phyloP scores from a whole-genome alignment of 345 rosid species.

The Turritis glabra region DNA sequence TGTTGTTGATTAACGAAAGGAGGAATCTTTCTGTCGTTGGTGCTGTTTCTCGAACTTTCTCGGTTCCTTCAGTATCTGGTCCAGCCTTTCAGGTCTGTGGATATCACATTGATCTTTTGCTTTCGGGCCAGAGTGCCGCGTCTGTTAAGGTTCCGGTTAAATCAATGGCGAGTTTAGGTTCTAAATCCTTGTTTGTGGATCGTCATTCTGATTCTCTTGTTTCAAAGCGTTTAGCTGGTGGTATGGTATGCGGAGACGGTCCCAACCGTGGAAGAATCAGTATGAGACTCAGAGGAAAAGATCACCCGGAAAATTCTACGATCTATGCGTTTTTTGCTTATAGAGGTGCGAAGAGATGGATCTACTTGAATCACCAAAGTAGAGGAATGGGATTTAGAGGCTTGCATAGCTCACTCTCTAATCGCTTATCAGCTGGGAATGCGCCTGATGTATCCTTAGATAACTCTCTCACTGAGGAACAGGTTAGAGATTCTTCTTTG shows the following conservation, averaged over 20 bases:
- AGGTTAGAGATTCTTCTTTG: conserved; percentile 45
- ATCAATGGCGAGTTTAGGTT: conserved; percentile 59
- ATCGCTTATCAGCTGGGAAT: conserved; percentile 56
- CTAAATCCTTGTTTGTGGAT: conserved; percentile 46
- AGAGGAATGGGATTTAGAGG: conserved; percentile 51
- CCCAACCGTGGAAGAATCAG: conserved; percentile 49
- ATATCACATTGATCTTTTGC: conserved; percentile 70
- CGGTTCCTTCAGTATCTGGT: conserved; percentile 91
- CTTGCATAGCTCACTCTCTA: conserved; percentile 51
- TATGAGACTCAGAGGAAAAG: conserved; percentile 60
- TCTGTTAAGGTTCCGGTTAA: conserved; percentile 39
- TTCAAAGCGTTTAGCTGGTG: conserved; percentile 41
- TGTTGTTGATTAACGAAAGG: conserved; percentile 47
- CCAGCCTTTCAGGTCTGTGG: conserved; percentile 87
- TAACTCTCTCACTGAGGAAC: conserved; percentile 58
- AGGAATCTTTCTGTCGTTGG: conserved; percentile 81
- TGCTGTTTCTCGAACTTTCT: conserved; percentile 71
- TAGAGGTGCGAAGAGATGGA: conserved; percentile 57
- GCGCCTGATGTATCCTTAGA: conserved; percentile 74
- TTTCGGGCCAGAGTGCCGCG: conserved; percentile 44
- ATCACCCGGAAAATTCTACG: conserved; percentile 44
- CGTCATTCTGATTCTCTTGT: conserved; percentile 37
- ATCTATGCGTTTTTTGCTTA: conserved; percentile 54
- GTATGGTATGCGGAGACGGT: conserved; percentile 38
- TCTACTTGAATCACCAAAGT: conserved; percentile 30